Evolutionary conservation across 2,329 filamentous ascomycete genomes (phyloP).

Genomic region (Phyllosticta capitalensis): DNA sequence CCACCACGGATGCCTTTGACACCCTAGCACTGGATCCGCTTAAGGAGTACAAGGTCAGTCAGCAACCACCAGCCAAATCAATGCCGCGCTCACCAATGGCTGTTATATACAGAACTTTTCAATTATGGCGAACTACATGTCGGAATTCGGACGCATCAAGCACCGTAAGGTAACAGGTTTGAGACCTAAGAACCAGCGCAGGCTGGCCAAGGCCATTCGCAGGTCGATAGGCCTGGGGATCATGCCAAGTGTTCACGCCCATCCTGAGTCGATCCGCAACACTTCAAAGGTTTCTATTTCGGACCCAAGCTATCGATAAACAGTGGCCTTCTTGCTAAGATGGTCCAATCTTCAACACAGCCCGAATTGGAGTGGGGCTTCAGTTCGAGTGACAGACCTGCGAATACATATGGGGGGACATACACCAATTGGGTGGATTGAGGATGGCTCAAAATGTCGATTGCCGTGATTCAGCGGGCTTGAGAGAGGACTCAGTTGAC

Average conservation of each 20-base stretch:
- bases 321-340: background rate
- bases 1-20: conserved; percentile 63
- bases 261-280: conserved; percentile 59
- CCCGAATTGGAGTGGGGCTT: too few species aligned
- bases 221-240: conserved; percentile 81
- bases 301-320: background rate
- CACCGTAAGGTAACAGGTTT: conserved; percentile 67
- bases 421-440: too few species aligned
- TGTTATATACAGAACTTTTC: conserved; percentile 68
- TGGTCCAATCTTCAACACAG: too few species aligned
- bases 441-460: too few species aligned
- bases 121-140: conserved; percentile 82
- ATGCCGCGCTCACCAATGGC: background rate
- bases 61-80: background rate
- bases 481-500: too few species aligned
- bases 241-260: conserved; percentile 81
- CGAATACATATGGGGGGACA: too few species aligned
- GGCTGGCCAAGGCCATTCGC: conserved; percentile 84
- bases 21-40: conserved; percentile 69
- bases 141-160: conserved; percentile 74
- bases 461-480: too few species aligned
- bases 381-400: too few species aligned
- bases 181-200: conserved; percentile 81
- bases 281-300: background rate
- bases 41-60: conserved; percentile 72